Evolutionary conservation across 768 basidiomycete genomes (phyloP).

Genomic region (Ramaria sp.): DNA sequence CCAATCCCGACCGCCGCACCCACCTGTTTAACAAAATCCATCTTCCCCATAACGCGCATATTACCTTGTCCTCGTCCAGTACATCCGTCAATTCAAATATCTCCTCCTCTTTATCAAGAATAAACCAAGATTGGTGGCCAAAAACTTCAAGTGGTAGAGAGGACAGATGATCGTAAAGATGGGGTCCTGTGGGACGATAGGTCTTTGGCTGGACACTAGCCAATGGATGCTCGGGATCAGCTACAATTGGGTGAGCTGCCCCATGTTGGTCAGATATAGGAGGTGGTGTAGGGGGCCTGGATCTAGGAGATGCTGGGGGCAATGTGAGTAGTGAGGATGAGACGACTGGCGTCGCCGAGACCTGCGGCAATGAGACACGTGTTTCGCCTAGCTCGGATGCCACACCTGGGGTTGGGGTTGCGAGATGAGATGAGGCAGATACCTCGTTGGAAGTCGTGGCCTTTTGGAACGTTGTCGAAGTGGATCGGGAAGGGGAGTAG

Average conservation of each 20-base stretch:
- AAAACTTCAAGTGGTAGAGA: slow-evolving; percentile 48
- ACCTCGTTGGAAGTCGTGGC: not conserved
- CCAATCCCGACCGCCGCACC: slow-evolving; percentile 7
- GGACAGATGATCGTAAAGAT: slow-evolving; percentile 53
- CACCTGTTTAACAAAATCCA: slow-evolving; percentile 62
- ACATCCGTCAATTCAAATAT: slow-evolving; percentile 63
- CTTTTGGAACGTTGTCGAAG: not conserved
- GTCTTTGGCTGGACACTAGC: slow-evolving; percentile 38
- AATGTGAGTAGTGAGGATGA: slow-evolving; percentile 2
- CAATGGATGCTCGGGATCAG: slow-evolving; percentile 37
- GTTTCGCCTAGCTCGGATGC: not conserved
- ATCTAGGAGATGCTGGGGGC: slow-evolving; percentile 15
- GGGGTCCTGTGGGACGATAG: slow-evolving; percentile 54
- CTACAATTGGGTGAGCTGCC: slow-evolving; percentile 40
- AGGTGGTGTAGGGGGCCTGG: slow-evolving; percentile 25
- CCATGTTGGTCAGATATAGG: slow-evolving; percentile 34
- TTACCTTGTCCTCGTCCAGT: slow-evolving; percentile 66
- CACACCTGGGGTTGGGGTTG: not conserved
- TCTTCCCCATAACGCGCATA: slow-evolving; percentile 66
- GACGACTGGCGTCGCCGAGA: not conserved
- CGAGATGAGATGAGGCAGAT: not conserved
- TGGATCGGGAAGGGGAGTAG: no score
- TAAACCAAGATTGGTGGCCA: slow-evolving; percentile 57
- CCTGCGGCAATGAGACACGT: not conserved
- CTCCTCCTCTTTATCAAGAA: slow-evolving; percentile 67